Evolutionary conservation across 257 asterid genomes (phyloP), one percentile per base, ranked within the genome.

Genomic region (Fraxinus quadrangulata): DNA sequence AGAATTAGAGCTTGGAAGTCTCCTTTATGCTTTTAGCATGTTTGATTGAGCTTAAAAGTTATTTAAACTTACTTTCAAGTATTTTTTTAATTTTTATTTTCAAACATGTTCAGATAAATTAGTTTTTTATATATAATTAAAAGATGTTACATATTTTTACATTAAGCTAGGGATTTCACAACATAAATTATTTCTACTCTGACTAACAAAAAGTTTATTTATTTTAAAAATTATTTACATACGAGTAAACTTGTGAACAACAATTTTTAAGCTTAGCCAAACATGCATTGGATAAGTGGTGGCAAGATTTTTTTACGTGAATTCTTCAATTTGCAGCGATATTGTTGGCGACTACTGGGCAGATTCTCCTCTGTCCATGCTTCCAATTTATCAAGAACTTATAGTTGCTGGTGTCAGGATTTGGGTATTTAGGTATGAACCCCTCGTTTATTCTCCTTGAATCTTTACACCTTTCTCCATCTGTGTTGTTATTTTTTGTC

Each of bases 351-450:
- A 85, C 79, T 79, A 88, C 81, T 96, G 99, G 99, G 86, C 85
- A 2, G 98, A 96, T 86, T 85, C 99, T 77, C 99, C 99, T 72
- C 74, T 83, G 13, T 92, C 99, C 78, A 84, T 94, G 95, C 98
- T 96, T 83, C 98, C 99, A 0, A 90, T 94, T 75, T 96, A 96
- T 85, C 85, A 90, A 78, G 97, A 93, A 85, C 83, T 96, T 26
- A 92, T 92, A 56, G 88, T 90, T n/a, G 95, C 94, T 56, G 97
- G 98, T 72, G 67, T 92, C 77, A 83, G 94, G 87, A 91, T 93
- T 75, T 96, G 99, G 99, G 99, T 96, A 65, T 93, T 85, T 81
- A 96, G 99, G 99, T 96, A 81, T 17, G 80, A 45, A 63, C 9
- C 59, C 30, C 34, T 8, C 12, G 49, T 73, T 70, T 8, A 37